phyloP scores from a whole-genome alignment of 306 rosid genomes.

The Canavalia ensiformis region DNA sequence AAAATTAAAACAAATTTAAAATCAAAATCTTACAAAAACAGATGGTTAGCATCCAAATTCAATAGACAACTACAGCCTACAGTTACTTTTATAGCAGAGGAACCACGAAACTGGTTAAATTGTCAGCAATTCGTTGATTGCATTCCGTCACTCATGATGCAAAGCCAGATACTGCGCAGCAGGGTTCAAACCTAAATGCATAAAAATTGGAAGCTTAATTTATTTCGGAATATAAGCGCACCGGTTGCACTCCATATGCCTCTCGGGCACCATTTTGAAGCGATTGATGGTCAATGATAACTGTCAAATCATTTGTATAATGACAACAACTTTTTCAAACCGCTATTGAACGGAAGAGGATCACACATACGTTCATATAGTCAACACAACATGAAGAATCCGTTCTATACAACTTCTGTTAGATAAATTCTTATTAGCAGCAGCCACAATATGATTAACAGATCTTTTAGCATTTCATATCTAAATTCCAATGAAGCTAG shows the following conservation, averaged over 20 bases:
- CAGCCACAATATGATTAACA: neutral
- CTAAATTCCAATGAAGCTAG: constrained; percentile 42
- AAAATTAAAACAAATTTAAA: no score
- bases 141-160: neutral
- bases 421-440: neutral
- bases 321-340: neutral
- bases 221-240: neutral
- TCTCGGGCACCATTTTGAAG: neutral
- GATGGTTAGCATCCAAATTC: neutral
- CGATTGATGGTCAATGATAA: neutral
- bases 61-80: no score
- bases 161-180: neutral
- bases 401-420: neutral
- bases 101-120: neutral
- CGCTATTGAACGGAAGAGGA: neutral
- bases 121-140: neutral
- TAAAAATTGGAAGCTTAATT: neutral
- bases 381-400: neutral
- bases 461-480: constrained; percentile 38
- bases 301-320: neutral
- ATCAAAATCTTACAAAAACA: neutral
- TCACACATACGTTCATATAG: neutral
- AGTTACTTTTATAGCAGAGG: neutral
- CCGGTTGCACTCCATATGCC: neutral
- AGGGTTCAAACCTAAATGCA: neutral